Evolutionary conservation across 441 rosid species (phyloP).

Genomic region (Populus hybrid): DNA sequence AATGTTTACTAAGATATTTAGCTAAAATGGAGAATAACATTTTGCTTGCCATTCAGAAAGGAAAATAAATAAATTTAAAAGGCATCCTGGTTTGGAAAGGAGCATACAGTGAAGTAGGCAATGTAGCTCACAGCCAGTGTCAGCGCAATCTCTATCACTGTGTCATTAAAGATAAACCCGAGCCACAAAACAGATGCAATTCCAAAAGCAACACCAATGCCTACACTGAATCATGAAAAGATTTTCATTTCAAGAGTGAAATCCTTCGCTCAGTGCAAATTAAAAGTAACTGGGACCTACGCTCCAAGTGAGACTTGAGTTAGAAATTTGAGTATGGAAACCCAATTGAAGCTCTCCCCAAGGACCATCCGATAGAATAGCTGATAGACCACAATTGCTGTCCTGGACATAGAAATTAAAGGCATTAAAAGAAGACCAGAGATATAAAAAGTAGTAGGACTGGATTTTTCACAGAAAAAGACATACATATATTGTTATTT

Average conservation of each 20-base stretch:
- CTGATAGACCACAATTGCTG: constrained; percentile 90
- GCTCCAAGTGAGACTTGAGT: constrained; percentile 75
- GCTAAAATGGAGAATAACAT: neutral
- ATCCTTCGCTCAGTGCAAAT: neutral
- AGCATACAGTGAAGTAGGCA: constrained; percentile 76
- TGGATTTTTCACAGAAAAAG: neutral
- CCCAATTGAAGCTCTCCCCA: constrained; percentile 58
- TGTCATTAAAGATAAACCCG: constrained; percentile 76
- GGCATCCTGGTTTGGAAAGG: constrained; percentile 16
- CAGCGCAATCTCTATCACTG: constrained; percentile 80
- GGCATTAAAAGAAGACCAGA: constrained; percentile 21
- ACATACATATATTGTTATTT: neutral
- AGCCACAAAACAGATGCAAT: constrained; percentile 89
- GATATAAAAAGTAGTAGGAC: constrained; percentile 8
- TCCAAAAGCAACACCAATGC: constrained; percentile 85
- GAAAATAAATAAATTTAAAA: constrained; percentile 3
- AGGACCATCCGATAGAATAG: constrained; percentile 79
- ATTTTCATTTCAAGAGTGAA: constrained; percentile 25
- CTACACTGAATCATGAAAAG: constrained; percentile 59
- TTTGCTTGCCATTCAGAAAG: constrained; percentile 7
- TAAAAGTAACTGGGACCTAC: constrained; percentile 46
- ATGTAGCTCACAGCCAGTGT: constrained; percentile 91
- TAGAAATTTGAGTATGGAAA: constrained; percentile 62
- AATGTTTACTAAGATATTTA: neutral
- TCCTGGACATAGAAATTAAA: constrained; percentile 46